phyloP scores from a whole-genome alignment of 768 basidiomycete genomes.

The Mycena chlorophos region DNA sequence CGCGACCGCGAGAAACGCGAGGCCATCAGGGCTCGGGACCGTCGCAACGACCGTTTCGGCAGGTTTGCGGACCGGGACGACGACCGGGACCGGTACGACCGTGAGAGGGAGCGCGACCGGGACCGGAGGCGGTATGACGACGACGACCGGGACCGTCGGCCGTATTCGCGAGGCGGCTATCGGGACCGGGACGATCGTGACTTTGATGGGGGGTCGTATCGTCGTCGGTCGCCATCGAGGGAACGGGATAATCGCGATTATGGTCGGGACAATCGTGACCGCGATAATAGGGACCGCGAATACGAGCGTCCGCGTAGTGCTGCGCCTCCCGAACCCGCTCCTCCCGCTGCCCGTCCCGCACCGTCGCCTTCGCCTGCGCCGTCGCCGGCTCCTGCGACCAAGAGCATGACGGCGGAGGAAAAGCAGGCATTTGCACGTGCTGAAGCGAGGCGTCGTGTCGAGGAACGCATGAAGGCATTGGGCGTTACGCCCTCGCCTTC shows the following conservation, averaged over 20 bases:
- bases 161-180: constrained; percentile 48
- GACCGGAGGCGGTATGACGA: constrained; percentile 13
- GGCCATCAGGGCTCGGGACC: constrained; percentile 76
- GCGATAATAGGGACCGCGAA: constrained; percentile 41
- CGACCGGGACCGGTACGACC: constrained; percentile 30
- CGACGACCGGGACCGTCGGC: constrained; percentile 42
- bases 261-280: constrained; percentile 55
- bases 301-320: constrained; percentile 49
- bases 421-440: constrained; percentile 74
- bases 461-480: constrained; percentile 82
- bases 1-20: constrained; percentile 78
- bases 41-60: constrained; percentile 79
- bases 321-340: constrained; percentile 55
- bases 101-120: constrained; percentile 11
- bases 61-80: constrained; percentile 50
- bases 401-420: constrained; percentile 84
- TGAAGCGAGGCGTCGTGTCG: constrained; percentile 79
- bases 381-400: constrained; percentile 60
- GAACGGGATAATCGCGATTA: constrained; percentile 49
- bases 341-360: constrained; percentile 49
- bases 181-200: constrained; percentile 49
- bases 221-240: constrained; percentile 31
- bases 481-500: constrained; percentile 62
- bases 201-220: constrained; percentile 35
- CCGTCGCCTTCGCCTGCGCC: constrained; percentile 54